Evolutionary conservation across 768 basidiomycete genomes (phyloP), one percentile per base, ranked within the genome.

Genomic region (Strobilomyces echinocephalus): DNA sequence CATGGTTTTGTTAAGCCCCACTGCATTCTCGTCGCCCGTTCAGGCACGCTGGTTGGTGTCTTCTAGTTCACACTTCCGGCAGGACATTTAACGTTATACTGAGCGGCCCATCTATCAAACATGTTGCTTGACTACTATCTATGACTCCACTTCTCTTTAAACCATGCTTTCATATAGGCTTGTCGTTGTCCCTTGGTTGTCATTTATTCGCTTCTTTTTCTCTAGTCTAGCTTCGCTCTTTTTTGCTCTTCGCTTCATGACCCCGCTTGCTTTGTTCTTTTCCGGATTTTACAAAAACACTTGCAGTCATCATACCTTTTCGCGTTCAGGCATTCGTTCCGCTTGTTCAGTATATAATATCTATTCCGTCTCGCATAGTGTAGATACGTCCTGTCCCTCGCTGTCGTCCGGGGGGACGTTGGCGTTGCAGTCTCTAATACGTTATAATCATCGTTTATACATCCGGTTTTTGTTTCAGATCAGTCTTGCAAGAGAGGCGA

Each of bases 391-490:
- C 6, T 28, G 53, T 57, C 15, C 2, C 12, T 16, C 24, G 46
- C 31, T 9, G 28, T 46, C 16, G 26, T 51, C 51, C 57, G 35
- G 24, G 38, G 24, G 30, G 39, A 14, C 31, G 20, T 30, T 33
- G 55, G 54, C 46, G 60, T 50, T 57, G 64, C 55, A 53, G 50
- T 67, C 55, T 62, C 64, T 70, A 70, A 70, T 68, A 69, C 62
- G 21, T 70, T 68, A 70, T 70, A 68, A 58, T 68, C 62, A 35
- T 70, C 57, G 62, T 68, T 68, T 68, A 70, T 70, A 66, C 58
- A 45, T 18, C 28, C 12, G 42, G 30, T 20, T 5, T 33, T 20
- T 33, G 28, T 46, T 3, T 33, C 24, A n/a, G n/a, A 39, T 8
- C 18, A 16, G 15, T 38, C 36, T 36, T 36, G 36, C 5, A 16